Evolutionary conservation across 1,139 yeast genomes (phyloP).

Genomic region (Kodamaea plutei): DNA sequence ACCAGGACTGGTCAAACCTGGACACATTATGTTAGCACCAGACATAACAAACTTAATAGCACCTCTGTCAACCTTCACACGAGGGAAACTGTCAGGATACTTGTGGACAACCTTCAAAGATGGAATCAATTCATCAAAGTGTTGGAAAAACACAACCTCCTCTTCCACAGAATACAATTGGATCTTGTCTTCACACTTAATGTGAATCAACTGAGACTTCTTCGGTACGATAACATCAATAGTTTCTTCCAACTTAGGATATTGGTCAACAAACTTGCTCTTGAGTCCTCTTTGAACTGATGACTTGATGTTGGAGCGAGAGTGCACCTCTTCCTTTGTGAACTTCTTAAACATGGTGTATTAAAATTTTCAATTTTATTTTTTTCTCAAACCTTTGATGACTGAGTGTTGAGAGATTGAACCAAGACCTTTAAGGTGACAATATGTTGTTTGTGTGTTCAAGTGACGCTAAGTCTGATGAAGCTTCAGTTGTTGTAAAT

Average conservation of each 20-base stretch:
- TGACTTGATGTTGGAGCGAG: conserved; percentile 87
- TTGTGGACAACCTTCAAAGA: conserved; percentile 74
- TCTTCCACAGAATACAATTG: conserved; percentile 72
- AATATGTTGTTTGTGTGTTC: too few relatives aligned
- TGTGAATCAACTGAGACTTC: conserved; percentile 76
- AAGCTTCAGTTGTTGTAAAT: too few relatives aligned
- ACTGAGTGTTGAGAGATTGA: too few relatives aligned
- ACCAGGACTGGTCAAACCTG: conserved; percentile 90
- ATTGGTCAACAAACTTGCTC: conserved; percentile 65
- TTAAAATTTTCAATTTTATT: conserved; percentile 1
- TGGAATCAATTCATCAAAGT: conserved; percentile 81
- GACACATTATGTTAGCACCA: conserved; percentile 97
- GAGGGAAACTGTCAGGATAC: conserved; percentile 77
- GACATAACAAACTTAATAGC: conserved; percentile 92
- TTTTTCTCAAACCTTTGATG: too few relatives aligned
- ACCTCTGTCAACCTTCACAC: conserved; percentile 90
- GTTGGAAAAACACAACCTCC: conserved; percentile 76
- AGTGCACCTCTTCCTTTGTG: conserved; percentile 80
- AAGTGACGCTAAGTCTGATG: too few relatives aligned
- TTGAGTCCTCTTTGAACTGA: conserved; percentile 86
- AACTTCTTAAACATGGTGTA: conserved; percentile 58
- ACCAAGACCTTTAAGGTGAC: too few relatives aligned
- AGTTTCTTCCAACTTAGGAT: conserved; percentile 65
- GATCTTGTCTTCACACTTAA: conserved; percentile 87
- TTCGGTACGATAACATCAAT: conserved; percentile 86